phyloP scores from a whole-genome alignment of 192 early-diverging fungal genomes.

The Mortierella claussenii region DNA sequence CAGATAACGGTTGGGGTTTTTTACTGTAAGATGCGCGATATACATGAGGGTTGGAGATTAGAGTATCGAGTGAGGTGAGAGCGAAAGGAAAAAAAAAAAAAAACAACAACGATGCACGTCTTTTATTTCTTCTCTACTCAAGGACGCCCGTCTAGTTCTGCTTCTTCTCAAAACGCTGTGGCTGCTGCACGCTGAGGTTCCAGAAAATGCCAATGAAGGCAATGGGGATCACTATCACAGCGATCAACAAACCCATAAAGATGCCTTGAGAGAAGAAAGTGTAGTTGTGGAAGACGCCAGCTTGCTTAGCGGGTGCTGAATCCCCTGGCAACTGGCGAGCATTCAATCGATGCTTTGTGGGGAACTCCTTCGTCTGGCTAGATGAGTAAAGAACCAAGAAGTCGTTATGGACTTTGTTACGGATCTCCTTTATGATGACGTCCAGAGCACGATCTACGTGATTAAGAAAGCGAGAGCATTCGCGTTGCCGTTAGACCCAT shows the following conservation, averaged over 20 bases:
- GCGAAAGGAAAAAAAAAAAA: no score
- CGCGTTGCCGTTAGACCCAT: no score
- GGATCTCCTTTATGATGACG: constrained; percentile 13
- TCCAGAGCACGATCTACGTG: constrained; percentile 17
- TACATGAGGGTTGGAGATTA: no score
- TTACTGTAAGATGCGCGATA: no score
- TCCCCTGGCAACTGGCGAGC: constrained; percentile 36
- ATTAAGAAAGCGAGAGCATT: background rate
- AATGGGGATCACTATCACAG: constrained; percentile 35
- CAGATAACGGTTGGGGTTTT: no score
- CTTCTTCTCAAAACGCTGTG: constrained; percentile 53
- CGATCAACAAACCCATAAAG: constrained; percentile 41
- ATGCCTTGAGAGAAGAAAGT: constrained; percentile 52
- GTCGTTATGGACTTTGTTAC: constrained; percentile 19
- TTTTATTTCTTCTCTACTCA: no score
- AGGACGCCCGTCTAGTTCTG: constrained; percentile 43
- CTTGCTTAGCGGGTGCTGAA: constrained; percentile 27
- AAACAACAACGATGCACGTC: no score
- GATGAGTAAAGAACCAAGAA: constrained; percentile 46
- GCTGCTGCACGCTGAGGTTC: constrained; percentile 49
- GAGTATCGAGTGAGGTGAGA: no score
- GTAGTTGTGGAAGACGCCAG: constrained; percentile 44
- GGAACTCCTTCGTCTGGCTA: constrained; percentile 40
- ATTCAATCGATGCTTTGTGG: constrained; percentile 22
- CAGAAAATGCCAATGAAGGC: constrained; percentile 38